Evolutionary conservation across 768 basidiomycete species (phyloP).

Genomic region (Pisolithus albus): DNA sequence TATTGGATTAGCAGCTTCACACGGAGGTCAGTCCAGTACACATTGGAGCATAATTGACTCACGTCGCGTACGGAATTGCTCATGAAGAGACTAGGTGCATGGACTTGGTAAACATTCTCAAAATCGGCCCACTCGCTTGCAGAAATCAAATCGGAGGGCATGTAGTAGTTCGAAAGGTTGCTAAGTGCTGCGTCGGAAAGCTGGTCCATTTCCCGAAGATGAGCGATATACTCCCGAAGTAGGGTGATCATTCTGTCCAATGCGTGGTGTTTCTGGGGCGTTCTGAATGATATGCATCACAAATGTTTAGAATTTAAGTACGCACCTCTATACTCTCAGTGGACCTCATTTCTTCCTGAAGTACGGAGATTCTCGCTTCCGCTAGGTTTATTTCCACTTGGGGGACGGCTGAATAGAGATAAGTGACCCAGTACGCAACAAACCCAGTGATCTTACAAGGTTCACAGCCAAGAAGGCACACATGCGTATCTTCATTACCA

Average conservation of each 20-base stretch:
- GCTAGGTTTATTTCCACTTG: constrained; percentile 61
- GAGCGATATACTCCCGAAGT: constrained; percentile 53
- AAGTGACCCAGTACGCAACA: background rate
- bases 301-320: background rate
- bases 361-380: constrained; percentile 43
- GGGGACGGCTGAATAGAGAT: constrained; percentile 42
- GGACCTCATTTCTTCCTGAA: constrained; percentile 25
- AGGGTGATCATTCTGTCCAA: constrained; percentile 49
- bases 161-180: constrained; percentile 46
- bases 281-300: constrained; percentile 1
- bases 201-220: constrained; percentile 43
- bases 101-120: constrained; percentile 86
- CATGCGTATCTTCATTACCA: constrained; percentile 77
- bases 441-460: constrained; percentile 42
- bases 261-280: constrained; percentile 19
- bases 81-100: constrained; percentile 76
- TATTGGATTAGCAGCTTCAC: constrained; percentile 79
- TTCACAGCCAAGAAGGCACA: constrained; percentile 70
- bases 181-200: constrained; percentile 26
- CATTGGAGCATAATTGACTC: constrained; percentile 21
- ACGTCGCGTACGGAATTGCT: constrained; percentile 77
- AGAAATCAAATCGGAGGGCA: constrained; percentile 62
- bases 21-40: constrained; percentile 5
- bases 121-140: constrained; percentile 74
- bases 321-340: constrained; percentile 12